These are phyloP conservation scores for Yarrowia osloensis DNA, from an alignment of 805 yeast species.

Conservation along the genomic window DNA sequence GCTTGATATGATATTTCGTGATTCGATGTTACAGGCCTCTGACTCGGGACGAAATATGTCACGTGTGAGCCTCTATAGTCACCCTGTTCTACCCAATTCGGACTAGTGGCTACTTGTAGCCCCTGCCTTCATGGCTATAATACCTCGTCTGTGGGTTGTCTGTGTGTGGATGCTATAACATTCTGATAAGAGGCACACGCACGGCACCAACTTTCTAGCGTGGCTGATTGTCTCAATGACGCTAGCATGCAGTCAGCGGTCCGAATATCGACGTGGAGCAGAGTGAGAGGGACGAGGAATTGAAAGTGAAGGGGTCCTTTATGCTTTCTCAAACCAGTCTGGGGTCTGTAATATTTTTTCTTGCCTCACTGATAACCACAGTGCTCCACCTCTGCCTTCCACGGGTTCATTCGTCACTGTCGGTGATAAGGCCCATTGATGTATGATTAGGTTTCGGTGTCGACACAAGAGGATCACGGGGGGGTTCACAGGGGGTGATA, in stretches of 20 bases:
- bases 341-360: not conserved
- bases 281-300: not conserved
- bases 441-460: constrained; percentile 11
- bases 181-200: not conserved
- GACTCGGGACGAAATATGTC: no score
- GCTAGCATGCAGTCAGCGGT: not conserved
- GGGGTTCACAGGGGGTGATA: not conserved
- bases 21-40: no score
- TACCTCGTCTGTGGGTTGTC: no score
- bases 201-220: constrained; percentile 11
- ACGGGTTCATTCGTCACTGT: constrained; percentile 7
- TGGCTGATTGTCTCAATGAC: not conserved
- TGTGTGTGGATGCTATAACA: no score
- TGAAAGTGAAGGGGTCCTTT: not conserved
- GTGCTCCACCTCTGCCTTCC: not conserved
- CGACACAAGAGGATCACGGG: not conserved
- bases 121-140: no score
- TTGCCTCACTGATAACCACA: not conserved
- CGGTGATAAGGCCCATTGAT: constrained; percentile 11
- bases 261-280: not conserved
- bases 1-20: not conserved
- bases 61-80: no score
- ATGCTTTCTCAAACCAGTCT: not conserved
- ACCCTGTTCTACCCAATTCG: no score
- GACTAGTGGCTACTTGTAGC: no score